Conservation (phyloP, 208 protist genomes). For the Wallacemonas collosoma region DNA sequence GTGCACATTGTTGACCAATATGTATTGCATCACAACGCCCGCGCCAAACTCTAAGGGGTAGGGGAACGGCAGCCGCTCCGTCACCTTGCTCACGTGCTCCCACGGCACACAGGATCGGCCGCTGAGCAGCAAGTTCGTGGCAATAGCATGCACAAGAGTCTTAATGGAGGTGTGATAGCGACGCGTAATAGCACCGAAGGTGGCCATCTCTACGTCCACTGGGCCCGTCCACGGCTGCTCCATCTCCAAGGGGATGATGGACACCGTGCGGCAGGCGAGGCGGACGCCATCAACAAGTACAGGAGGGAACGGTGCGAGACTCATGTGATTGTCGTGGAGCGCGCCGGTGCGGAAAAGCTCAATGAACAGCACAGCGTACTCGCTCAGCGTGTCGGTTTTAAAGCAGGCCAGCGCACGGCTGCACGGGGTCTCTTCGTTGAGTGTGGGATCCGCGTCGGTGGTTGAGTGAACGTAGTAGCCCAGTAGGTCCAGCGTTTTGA, state of each 20-base stretch:
- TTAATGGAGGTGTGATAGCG: constrained; percentile 38
- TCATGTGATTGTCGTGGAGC: constrained; percentile 25
- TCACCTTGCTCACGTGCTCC: constrained; percentile 27
- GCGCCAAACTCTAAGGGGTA: constrained; percentile 40
- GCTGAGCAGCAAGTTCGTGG: constrained; percentile 25
- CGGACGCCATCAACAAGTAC: constrained; percentile 24
- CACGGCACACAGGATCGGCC: constrained; percentile 26
- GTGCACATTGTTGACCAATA: constrained; percentile 33
- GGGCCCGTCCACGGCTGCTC: constrained; percentile 37
- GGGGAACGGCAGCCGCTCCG: constrained; percentile 32
- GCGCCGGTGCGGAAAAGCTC: constrained; percentile 41
- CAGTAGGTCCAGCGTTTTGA: constrained; percentile 57
- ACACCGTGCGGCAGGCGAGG: constrained; percentile 42
- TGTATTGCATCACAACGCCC: constrained; percentile 44
- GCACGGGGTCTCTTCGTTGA: constrained; percentile 4
- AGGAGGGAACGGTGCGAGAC: constrained; percentile 8
- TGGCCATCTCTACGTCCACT: constrained; percentile 41
- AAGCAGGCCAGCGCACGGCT: constrained; percentile 9
- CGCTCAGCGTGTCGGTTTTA: constrained; percentile 26
- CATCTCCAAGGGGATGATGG: constrained; percentile 44
- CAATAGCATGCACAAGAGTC: constrained; percentile 35
- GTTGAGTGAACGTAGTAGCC: constrained; percentile 52
- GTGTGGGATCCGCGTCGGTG: background rate
- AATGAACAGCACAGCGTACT: constrained; percentile 54
- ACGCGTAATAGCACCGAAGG: constrained; percentile 42